phyloP scores from a whole-genome alignment of 495 filamentous ascomycete species.

The Cercophora scortea region DNA sequence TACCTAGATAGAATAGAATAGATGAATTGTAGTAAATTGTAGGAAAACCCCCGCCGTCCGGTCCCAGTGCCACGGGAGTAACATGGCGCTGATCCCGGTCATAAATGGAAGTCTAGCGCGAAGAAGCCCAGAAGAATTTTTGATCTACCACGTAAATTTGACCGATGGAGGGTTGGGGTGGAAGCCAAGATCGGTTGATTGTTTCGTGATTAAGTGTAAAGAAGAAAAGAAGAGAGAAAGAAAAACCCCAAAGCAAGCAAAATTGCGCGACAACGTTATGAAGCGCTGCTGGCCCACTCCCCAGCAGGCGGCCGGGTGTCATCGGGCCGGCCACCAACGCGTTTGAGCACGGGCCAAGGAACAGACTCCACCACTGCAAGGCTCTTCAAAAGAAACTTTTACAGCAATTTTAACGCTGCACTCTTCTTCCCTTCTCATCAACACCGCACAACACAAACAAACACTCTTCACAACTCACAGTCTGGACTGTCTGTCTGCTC shows the following conservation, averaged over 20 bases:
- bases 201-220: slow-evolving; percentile 42
- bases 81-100: no score
- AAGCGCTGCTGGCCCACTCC: not conserved
- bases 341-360: not conserved
- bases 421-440: not conserved
- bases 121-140: not conserved
- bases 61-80: no score
- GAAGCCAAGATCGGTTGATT: slow-evolving; percentile 45
- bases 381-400: not conserved
- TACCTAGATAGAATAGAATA: no score
- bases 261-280: not conserved
- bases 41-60: not conserved
- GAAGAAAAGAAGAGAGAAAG: slow-evolving; percentile 19
- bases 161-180: slow-evolving; percentile 35
- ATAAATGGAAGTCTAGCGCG: not conserved
- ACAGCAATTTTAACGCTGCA: not conserved
- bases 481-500: no score
- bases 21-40: no score
- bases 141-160: slow-evolving; percentile 43
- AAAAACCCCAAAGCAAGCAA: not conserved
- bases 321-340: not conserved
- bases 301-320: slow-evolving; percentile 4
- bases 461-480: no score
- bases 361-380: not conserved
- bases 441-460: not conserved